These are phyloP conservation scores for Mitragyna speciosa DNA, from an alignment of 257 asterid species.

Conservation along the genomic window DNA sequence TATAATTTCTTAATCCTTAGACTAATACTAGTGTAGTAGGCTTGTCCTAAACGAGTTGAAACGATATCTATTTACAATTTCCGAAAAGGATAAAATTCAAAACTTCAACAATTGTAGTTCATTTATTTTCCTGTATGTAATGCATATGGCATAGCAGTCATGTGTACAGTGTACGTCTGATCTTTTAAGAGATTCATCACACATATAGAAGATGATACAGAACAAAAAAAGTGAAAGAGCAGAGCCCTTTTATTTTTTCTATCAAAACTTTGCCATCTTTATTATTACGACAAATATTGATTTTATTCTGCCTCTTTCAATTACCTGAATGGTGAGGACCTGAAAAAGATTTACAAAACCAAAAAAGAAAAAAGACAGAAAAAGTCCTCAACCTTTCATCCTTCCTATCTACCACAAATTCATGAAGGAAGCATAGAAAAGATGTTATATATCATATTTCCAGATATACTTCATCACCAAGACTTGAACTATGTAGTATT, in stretches of 20 bases:
- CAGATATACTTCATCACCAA: slow-evolving; percentile 4
- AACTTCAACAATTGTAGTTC: background rate
- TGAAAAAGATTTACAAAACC: slow-evolving; percentile 24
- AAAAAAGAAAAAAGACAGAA: slow-evolving; percentile 15
- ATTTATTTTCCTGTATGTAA: background rate
- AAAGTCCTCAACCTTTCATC: background rate
- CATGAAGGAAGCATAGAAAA: slow-evolving; percentile 16
- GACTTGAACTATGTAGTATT: too few relatives aligned
- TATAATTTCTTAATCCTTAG: background rate
- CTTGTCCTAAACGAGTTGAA: background rate
- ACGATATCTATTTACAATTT: background rate
- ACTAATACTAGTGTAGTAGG: background rate
- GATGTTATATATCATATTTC: background rate
- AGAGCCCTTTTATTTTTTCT: background rate
- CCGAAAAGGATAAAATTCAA: background rate
- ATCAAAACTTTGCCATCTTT: background rate
- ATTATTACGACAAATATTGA: slow-evolving; percentile 19
- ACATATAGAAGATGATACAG: background rate
- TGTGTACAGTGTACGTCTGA: background rate
- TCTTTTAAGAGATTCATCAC: background rate
- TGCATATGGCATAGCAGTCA: background rate
- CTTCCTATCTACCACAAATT: background rate
- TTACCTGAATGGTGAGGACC: slow-evolving; percentile 17
- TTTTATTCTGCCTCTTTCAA: slow-evolving; percentile 11
- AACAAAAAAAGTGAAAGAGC: background rate